Percentiles rank a stretch among this genome's conserved stretches.
Conservation (phyloP, 371 early-diverging fungal genomes). For the Mortierella sp. region DNA sequence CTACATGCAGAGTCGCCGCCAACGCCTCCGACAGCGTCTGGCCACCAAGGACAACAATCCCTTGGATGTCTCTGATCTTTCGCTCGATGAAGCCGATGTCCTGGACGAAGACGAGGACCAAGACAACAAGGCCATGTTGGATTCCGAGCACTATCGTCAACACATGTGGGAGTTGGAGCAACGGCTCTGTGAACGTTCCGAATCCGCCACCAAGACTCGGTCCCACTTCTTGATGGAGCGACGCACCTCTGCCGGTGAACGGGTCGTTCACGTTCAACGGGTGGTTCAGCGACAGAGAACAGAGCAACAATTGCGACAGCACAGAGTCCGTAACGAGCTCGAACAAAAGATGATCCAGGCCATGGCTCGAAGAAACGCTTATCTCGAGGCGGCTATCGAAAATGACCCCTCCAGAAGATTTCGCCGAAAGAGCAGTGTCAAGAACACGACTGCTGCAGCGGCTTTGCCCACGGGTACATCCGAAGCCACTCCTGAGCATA, state of each 20-base stretch:
- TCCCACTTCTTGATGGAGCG: slow-evolving; percentile 39
- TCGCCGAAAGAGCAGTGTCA: slow-evolving; percentile 20
- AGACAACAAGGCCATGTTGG: slow-evolving; percentile 6
- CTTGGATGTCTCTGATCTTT: slow-evolving; percentile 23
- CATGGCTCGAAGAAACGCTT: slow-evolving; percentile 41
- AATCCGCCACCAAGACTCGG: slow-evolving; percentile 40
- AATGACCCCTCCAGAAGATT: slow-evolving; percentile 51
- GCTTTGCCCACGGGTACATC: no score
- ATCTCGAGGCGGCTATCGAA: slow-evolving; percentile 46
- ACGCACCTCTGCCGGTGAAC: slow-evolving; percentile 29
- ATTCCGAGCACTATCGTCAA: slow-evolving; percentile 24
- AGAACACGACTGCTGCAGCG: neutral
- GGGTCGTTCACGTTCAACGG: slow-evolving; percentile 33
- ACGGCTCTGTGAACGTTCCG: slow-evolving; percentile 27
- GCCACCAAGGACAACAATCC: slow-evolving; percentile 6
- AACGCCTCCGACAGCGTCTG: slow-evolving; percentile 35
- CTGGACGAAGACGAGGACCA: slow-evolving; percentile 18
- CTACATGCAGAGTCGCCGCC: slow-evolving; percentile 37
- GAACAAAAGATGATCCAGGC: slow-evolving; percentile 52
- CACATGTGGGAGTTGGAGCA: slow-evolving; percentile 40
- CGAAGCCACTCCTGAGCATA: no score
- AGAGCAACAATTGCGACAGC: slow-evolving; percentile 37
- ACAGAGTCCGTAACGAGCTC: slow-evolving; percentile 30
- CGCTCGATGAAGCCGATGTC: slow-evolving; percentile 27
- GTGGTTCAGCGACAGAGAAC: slow-evolving; percentile 41